Percentiles rank a stretch among this genome's conserved stretches.
These are phyloP conservation scores for Pythium dissimile DNA, from an alignment of 352 stramenopile genomes.

Conservation along the genomic window DNA sequence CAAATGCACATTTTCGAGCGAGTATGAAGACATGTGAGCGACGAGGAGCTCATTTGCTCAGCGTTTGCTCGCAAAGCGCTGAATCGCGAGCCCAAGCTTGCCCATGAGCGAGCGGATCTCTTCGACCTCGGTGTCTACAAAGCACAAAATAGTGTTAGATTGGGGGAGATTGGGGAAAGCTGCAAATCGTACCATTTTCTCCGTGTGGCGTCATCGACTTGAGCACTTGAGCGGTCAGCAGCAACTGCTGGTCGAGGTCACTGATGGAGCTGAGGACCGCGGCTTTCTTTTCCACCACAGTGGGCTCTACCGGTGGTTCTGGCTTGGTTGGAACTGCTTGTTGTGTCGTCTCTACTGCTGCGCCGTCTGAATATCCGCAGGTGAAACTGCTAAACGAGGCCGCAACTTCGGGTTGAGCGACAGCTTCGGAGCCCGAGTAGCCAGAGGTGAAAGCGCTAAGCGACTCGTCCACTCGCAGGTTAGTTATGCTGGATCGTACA, in stretches of 20 bases:
- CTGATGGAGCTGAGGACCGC: conserved; percentile 23
- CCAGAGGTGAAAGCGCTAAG: conserved; percentile 29
- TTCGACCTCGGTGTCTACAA: conserved; percentile 29
- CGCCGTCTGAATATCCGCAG: conserved; percentile 6
- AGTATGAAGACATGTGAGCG: neutral
- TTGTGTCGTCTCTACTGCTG: neutral
- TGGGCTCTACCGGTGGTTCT: neutral
- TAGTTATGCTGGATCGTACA: neutral
- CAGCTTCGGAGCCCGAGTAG: conserved; percentile 8
- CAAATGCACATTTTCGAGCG: neutral
- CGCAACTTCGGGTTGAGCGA: neutral
- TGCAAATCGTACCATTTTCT: conserved; percentile 2
- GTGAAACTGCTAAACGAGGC: conserved; percentile 33
- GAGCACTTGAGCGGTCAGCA: conserved; percentile 17
- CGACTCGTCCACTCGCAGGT: conserved; percentile 14
- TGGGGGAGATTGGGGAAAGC: neutral
- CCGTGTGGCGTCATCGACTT: conserved; percentile 8
- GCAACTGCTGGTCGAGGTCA: conserved; percentile 30
- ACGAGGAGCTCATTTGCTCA: too few species aligned
- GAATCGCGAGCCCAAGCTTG: conserved; percentile 29
- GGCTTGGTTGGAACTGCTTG: neutral
- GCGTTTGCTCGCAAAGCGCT: conserved; percentile 15
- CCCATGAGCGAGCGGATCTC: conserved; percentile 41
- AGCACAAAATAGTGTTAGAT: neutral
- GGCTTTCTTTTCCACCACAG: neutral